These are phyloP conservation scores for Diplodia sapinea DNA, from an alignment of 2,329 filamentous ascomycete species.

Conservation along the genomic window DNA sequence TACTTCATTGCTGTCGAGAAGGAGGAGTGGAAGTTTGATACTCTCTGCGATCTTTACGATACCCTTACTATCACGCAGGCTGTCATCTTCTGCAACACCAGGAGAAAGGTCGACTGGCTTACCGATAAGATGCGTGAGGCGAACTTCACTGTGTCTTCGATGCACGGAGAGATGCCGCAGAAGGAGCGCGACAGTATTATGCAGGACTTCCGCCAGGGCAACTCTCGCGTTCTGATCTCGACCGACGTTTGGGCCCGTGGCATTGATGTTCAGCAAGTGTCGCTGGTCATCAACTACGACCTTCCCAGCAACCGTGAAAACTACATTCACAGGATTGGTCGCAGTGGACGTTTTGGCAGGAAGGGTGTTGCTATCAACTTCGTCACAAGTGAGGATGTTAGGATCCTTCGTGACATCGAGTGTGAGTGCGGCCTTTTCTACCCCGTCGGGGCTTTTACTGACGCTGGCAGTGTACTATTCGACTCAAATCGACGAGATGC, in stretches of 20 bases:
- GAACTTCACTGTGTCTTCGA: conserved; percentile 97
- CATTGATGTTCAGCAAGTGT: conserved; percentile 98
- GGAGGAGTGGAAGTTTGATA: conserved; percentile 99
- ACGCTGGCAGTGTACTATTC: conserved; percentile 79
- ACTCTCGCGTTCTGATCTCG: conserved; percentile 93
- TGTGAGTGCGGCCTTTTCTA: conserved; percentile 58
- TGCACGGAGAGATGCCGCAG: conserved; percentile 99
- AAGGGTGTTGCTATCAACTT: conserved; percentile 99
- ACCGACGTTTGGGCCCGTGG: conserved; percentile 98
- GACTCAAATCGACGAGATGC: conserved; percentile 98
- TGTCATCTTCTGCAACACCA: conserved; percentile 99
- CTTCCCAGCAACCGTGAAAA: conserved; percentile 98
- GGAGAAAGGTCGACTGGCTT: conserved; percentile 98
- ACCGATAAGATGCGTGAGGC: conserved; percentile 99
- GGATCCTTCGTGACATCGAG: conserved; percentile 96
- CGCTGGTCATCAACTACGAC: conserved; percentile 98
- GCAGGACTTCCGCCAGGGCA: conserved; percentile 97
- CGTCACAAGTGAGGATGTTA: conserved; percentile 96
- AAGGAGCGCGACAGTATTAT: conserved; percentile 98
- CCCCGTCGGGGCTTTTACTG: conserved; percentile 38
- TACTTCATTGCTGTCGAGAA: conserved; percentile 99
- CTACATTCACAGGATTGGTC: conserved; percentile 98
- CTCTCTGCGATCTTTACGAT: conserved; percentile 97
- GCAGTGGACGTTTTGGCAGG: conserved; percentile 91
- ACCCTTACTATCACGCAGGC: conserved; percentile 98